phyloP scores from a whole-genome alignment of 2,329 filamentous ascomycete species.

The Septoria linicola region DNA sequence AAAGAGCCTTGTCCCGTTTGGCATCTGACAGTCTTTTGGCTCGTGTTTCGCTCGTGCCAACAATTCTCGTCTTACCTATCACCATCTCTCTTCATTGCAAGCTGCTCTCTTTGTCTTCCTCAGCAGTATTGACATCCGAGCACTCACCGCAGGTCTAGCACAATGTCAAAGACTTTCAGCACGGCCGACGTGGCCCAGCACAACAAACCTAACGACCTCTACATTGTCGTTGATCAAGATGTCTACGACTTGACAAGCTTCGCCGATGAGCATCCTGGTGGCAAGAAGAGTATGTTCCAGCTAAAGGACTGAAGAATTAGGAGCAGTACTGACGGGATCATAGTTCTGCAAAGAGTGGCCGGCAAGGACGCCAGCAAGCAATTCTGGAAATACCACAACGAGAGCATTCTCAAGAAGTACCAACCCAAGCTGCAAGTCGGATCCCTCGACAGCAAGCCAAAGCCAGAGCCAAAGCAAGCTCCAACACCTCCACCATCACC shows the following conservation, averaged over 20 bases:
- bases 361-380: constrained; percentile 69
- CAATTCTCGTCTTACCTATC: neutral
- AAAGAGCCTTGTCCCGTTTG: neutral
- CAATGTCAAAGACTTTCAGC: constrained; percentile 85
- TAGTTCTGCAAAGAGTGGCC: constrained; percentile 63
- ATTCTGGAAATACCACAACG: constrained; percentile 74
- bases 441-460: constrained; percentile 84
- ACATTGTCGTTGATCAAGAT: constrained; percentile 89
- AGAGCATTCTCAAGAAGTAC: constrained; percentile 80
- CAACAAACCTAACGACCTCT: constrained; percentile 82
- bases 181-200: constrained; percentile 84
- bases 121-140: neutral
- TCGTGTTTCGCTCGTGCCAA: constrained; percentile 14
- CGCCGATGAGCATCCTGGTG: constrained; percentile 63
- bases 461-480: constrained; percentile 52
- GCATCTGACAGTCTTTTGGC: constrained; percentile 8
- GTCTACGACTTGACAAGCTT: constrained; percentile 87
- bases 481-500: constrained; percentile 54
- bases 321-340: neutral
- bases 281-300: constrained; percentile 59
- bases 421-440: constrained; percentile 74
- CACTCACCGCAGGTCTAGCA: neutral
- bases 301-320: neutral
- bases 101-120: neutral
- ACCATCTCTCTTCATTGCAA: constrained; percentile 1